Evolutionary conservation across 2,329 filamentous ascomycete species (phyloP), one percentile per base, ranked within the genome.

Genomic region (Aspergillus sojae): DNA sequence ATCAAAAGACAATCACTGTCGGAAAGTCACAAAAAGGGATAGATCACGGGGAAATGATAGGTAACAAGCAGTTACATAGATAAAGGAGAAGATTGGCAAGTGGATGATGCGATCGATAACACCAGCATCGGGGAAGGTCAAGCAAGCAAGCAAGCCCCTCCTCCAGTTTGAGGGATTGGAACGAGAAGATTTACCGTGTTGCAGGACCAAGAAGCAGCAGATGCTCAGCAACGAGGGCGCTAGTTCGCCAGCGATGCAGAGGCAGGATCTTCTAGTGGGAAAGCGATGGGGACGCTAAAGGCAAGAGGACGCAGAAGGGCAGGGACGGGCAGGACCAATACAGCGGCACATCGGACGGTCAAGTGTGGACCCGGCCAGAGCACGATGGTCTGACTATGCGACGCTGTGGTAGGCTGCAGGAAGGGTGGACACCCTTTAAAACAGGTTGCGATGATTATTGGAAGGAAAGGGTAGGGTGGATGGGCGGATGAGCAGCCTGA

Each of bases 331-430:
- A 65, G 63, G 41, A 64, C 72, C 72, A 74, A 75, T 74, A 66
- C 72, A 72, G 70, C 67, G 64, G 30, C 58, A 67, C 65, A 52
- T 52, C 28, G 68, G 68, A 70, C 63, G 65, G 61, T 68, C 39
- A 56, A 66, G 55, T 64, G 71, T 74, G 71, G 71, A 70, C 60
- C 68, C 64, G 65, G 67, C 58, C 61, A 64, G 55, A 64, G 67
- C 65, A 73, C 65, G 68, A 74, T 74, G 72, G 71, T 68, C 71
- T 74, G 72, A 73, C 64, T 67, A 34, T 48, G 57, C 32, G 43
- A 39, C 46, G 39, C 45, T 32, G 16, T 52, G 48, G 48, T 52
- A 52, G 48, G 48, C 28, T 52, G 48, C 48, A 52, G 48, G 48
- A 52, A 52, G 21, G 48, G 48, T 52, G 48, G 48, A n/a, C 48